Conservation (phyloP, 2,329 filamentous ascomycete genomes). For the Furcasterigmium sp. region DNA sequence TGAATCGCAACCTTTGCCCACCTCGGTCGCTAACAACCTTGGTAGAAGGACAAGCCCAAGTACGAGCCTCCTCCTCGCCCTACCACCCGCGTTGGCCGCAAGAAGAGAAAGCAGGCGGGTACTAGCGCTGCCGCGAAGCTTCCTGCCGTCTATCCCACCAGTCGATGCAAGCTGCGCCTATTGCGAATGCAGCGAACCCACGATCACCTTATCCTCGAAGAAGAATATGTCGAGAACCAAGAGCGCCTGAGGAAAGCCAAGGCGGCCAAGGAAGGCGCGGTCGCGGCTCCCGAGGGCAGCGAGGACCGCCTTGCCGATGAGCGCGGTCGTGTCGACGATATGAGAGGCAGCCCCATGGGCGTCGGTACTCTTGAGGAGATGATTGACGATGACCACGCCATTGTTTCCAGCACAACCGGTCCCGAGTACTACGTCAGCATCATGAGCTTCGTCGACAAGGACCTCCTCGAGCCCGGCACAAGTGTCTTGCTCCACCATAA, state of each 20-base stretch:
- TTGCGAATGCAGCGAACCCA: conserved; percentile 99
- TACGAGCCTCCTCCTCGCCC: conserved; percentile 97
- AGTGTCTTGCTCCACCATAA: conserved; percentile 96
- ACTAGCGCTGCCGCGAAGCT: conserved; percentile 94
- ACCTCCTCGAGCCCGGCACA: conserved; percentile 90
- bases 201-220: conserved; percentile 92
- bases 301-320: conserved; percentile 88
- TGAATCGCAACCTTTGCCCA: not conserved
- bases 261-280: conserved; percentile 65
- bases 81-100: conserved; percentile 92
- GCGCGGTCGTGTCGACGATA: conserved; percentile 90
- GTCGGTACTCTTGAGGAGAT: conserved; percentile 97
- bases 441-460: conserved; percentile 99
- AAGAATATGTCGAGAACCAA: conserved; percentile 99
- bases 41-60: conserved; percentile 98
- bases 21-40: conserved; percentile 5
- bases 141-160: conserved; percentile 88
- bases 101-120: conserved; percentile 95
- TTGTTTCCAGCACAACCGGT: conserved; percentile 94
- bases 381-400: conserved; percentile 98
- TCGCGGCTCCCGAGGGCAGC: conserved; percentile 66
- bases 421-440: conserved; percentile 99
- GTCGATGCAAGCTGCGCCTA: conserved; percentile 94
- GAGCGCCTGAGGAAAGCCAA: conserved; percentile 92
- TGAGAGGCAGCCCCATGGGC: conserved; percentile 97